Evolutionary conservation across 2,329 filamentous ascomycete genomes (phyloP), one percentile per base, ranked within the genome.

Genomic region (Thelonectria rubi): DNA sequence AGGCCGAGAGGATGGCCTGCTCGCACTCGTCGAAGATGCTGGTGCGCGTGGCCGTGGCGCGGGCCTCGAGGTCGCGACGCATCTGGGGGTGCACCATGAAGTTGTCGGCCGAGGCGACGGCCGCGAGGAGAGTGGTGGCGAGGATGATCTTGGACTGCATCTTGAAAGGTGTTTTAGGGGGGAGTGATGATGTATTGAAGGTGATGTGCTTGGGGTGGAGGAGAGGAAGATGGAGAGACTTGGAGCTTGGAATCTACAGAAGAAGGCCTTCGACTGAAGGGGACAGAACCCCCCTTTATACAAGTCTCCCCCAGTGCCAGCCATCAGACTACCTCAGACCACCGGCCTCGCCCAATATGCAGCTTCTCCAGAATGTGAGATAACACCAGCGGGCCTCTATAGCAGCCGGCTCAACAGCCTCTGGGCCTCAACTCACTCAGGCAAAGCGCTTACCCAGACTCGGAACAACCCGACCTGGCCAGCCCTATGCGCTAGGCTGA

Each of bases 121-220:
- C 60, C 46, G 70, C 66, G 55, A 72, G 62, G 60, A 75, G 65
- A 48, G 68, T 62, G 50, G 68, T 60, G 42, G 68, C 60, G 65
- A 74, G 34, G 64, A 72, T 20, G 52, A 73, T 60, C 60, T 65
- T 68, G 69, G 72, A 66, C 62, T 69, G 69, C 73, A 75, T 76
- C 17, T 63, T 71, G 70, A 55, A 42, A 34, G 59, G 26, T 63
- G 47, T n/a, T n/a, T n/a, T n/a, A n/a, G 48, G 20, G 47, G 11
- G 24, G 34, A n/a, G 34, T 8, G 17, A 14, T 40, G 42, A 10
- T 14, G 24, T 17, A 10, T 11, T 9, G 26, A 11, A 46, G 21
- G 32, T 21, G 50, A 45, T 42, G 39, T 42, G 39, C 3, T 42
- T 46, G 40, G 50, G 26, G 5, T n/a, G 51, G 30, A 30, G 39